Evolutionary conservation across 805 yeast genomes (phyloP).

Genomic region (Teunomyces funiuensis): DNA sequence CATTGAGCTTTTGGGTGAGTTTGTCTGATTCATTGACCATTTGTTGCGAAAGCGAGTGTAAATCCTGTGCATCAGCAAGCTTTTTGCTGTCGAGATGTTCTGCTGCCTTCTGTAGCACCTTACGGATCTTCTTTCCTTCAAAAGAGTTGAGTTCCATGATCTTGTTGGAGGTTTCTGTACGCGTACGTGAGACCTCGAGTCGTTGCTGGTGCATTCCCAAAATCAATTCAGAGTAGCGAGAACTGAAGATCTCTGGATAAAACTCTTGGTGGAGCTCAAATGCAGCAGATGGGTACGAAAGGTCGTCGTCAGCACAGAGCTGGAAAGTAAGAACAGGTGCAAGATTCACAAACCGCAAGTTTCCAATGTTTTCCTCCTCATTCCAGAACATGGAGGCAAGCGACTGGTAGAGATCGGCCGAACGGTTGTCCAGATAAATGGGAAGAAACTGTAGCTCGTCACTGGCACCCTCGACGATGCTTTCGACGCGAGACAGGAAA

Average conservation of each 20-base stretch:
- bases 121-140: conserved; percentile 38
- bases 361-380: conserved; percentile 28
- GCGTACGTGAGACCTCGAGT: conserved; percentile 15
- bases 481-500: conserved; percentile 29
- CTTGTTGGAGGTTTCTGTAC: conserved; percentile 21
- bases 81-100: conserved; percentile 14
- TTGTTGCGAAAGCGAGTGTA: conserved; percentile 18
- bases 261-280: conserved; percentile 12
- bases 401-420: conserved; percentile 27
- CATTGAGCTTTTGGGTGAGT: conserved; percentile 20
- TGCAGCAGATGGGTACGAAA: neutral
- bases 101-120: conserved; percentile 24
- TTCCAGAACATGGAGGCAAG: conserved; percentile 41
- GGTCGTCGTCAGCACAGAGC: conserved; percentile 26
- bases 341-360: conserved; percentile 24
- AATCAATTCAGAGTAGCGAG: conserved; percentile 19
- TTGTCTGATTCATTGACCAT: conserved; percentile 15
- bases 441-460: conserved; percentile 29
- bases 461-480: conserved; percentile 23
- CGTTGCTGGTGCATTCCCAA: conserved; percentile 18
- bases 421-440: conserved; percentile 31
- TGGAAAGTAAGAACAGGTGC: conserved; percentile 34
- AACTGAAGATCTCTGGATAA: conserved; percentile 36
- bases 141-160: conserved; percentile 36
- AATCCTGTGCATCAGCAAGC: conserved; percentile 14